These are phyloP conservation scores for Rhynchosporium graminicola DNA, from an alignment of 2,329 filamentous ascomycete genomes.

Conservation along the genomic window DNA sequence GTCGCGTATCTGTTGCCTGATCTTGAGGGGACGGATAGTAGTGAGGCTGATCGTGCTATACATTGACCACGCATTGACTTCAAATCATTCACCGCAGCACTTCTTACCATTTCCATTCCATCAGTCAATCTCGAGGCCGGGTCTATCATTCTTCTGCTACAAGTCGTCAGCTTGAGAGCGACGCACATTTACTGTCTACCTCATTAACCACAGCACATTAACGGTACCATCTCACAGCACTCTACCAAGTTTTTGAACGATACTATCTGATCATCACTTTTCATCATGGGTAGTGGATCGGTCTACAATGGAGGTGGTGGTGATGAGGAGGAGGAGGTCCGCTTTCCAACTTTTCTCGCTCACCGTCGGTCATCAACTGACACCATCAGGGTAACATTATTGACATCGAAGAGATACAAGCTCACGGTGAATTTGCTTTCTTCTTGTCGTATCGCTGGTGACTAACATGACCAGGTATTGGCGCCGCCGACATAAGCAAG, in stretches of 20 bases:
- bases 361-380: neutral
- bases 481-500: conserved; percentile 65
- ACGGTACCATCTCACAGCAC: neutral
- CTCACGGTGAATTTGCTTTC: conserved; percentile 51
- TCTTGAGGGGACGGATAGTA: neutral
- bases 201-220: neutral
- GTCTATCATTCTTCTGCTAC: neutral
- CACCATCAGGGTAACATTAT: conserved; percentile 47
- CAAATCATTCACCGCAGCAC: neutral
- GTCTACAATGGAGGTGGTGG: conserved; percentile 10
- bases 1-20: conserved; percentile 5
- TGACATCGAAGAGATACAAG: conserved; percentile 66
- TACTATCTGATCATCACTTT: neutral
- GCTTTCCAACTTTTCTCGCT: neutral
- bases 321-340: conserved; percentile 16
- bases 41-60: conserved; percentile 4
- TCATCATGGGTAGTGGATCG: conserved; percentile 12
- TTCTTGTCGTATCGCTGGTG: neutral
- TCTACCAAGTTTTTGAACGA: neutral
- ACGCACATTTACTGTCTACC: too few species aligned
- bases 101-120: neutral
- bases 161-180: neutral
- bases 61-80: neutral
- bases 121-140: neutral
- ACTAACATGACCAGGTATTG: conserved; percentile 51